These are phyloP conservation scores for Apiospora koreana DNA, from an alignment of 2,329 filamentous ascomycete genomes.

Conservation along the genomic window DNA sequence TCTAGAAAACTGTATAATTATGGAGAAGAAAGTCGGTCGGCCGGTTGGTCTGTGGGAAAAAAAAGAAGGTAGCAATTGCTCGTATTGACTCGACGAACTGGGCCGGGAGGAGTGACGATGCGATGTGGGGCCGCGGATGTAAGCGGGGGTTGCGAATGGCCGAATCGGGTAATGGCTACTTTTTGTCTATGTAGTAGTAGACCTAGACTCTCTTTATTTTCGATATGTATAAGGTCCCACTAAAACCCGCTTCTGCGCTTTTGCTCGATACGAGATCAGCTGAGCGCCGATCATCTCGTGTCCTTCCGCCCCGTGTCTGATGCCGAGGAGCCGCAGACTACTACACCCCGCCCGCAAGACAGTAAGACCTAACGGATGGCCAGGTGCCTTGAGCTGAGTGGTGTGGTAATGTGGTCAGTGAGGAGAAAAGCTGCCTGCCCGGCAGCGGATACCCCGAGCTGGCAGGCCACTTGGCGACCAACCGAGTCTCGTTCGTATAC, in stretches of 20 bases:
- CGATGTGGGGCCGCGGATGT: background rate
- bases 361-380: background rate
- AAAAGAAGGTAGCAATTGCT: background rate
- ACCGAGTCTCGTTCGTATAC: background rate
- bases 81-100: background rate
- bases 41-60: too few relatives aligned
- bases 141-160: background rate
- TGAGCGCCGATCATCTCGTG: constrained; percentile 13
- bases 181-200: background rate
- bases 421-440: background rate
- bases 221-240: too few relatives aligned
- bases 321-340: background rate
- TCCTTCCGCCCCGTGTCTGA: background rate
- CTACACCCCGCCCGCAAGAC: background rate
- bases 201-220: background rate
- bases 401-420: constrained; percentile 2
- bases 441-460: background rate
- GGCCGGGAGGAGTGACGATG: background rate
- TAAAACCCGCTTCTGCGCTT: background rate
- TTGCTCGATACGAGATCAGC: constrained; percentile 12
- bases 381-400: background rate
- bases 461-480: background rate
- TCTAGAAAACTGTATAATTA: background rate
- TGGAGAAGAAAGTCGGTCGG: background rate
- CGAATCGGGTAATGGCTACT: background rate